Conservation (phyloP, 805 yeast species). For the Komagataella populi region DNA sequence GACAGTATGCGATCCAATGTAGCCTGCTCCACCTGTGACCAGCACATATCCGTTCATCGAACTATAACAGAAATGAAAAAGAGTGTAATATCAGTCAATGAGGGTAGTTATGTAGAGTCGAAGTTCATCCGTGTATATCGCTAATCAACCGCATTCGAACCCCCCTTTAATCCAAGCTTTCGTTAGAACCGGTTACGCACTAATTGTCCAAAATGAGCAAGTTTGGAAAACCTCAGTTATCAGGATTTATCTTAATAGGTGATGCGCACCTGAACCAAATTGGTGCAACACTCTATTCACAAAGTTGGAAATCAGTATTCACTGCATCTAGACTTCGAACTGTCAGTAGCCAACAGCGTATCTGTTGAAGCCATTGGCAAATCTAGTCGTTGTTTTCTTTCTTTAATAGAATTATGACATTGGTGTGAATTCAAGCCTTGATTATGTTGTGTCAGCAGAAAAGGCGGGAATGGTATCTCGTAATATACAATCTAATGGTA, state of each 20-base stretch:
- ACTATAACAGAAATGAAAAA: no score
- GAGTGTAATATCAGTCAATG: neutral
- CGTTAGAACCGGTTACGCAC: neutral
- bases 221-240: neutral
- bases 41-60: conserved; percentile 21
- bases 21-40: conserved; percentile 83
- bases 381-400: no score
- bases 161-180: neutral
- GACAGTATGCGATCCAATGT: conserved; percentile 74
- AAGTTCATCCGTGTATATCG: neutral
- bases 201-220: neutral
- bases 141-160: neutral
- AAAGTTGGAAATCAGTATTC: no score
- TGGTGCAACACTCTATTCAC: no score
- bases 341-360: no score
- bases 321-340: no score
- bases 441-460: no score
- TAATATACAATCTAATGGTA: no score
- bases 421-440: no score
- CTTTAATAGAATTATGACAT: no score
- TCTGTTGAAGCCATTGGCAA: no score
- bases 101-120: neutral
- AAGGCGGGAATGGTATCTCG: no score
- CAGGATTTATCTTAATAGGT: neutral
- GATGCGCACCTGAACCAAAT: neutral